Base-by-base conservation (phyloP, 495 filamentous ascomycete species). In the Aspergillus saccharolyticus region DNA sequence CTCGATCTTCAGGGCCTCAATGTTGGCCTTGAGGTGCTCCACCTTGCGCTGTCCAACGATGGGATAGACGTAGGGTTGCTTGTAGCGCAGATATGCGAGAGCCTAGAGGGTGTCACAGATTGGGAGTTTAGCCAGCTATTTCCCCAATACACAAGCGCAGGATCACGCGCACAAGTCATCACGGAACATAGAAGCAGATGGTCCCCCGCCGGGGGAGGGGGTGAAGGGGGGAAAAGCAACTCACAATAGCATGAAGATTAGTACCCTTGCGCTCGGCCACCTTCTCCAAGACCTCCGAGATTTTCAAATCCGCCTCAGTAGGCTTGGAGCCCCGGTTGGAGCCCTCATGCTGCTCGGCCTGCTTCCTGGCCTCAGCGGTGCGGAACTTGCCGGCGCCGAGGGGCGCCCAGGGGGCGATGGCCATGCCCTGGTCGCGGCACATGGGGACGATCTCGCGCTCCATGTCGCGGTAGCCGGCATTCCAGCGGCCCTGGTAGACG, bases 1-100 rank as follows among this genome's bases (percentile, higher is more conserved):
- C 0, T 67, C 66, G 28, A 89, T 73, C 0, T 55, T 69, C 47
- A 90, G 65, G 0, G 81, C 83, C 59, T 83, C 72, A 52, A 88
- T 83, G 49, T 88, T 90, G 44, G 78, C 78, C 55, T 80, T 73
- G 19, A 89, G 65, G 63, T 90, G 83, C 63, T 84, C 80, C 48
- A 87, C 65, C 66, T 83, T 89, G 10, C 84, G 68, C 3, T 83
- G 83, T 15, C 88, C 88, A 20, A 90, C 77, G 53, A 92, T 84
- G 9, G 88, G 88, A 68, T 90, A 91, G 21, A 89, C 86, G 60
- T 90, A 86, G 0, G 87, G 84, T 14, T 85, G 74, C 69, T 91
- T 91, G 66, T 81, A 77, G 67, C 85, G 78, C 5, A 91, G 84
- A 68, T 91, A 91, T 3, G 89, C 88, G 52, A 90, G 68, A 2